Conservation (phyloP, 305 asterid species). For the Andrographis paniculata region DNA sequence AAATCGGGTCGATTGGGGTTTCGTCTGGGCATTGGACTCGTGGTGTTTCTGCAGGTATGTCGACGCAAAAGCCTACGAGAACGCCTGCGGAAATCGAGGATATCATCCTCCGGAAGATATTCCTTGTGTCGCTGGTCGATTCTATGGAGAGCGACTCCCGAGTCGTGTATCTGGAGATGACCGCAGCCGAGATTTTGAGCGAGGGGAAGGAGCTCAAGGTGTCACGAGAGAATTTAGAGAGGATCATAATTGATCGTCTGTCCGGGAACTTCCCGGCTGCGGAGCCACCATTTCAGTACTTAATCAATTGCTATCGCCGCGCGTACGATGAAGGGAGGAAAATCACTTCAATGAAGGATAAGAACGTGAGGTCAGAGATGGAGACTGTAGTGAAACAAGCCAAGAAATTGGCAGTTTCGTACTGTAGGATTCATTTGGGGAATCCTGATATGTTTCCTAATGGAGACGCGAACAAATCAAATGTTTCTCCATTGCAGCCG, state of each 20-base stretch:
- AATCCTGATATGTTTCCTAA: constrained; percentile 83
- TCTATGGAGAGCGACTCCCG: constrained; percentile 69
- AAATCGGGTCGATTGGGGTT: not conserved
- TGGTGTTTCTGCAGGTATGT: constrained; percentile 36
- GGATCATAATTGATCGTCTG: constrained; percentile 76
- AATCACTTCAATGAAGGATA: constrained; percentile 68
- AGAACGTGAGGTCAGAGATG: constrained; percentile 49
- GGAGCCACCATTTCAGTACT: constrained; percentile 71
- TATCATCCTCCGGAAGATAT: constrained; percentile 72
- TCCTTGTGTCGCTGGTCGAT: constrained; percentile 62
- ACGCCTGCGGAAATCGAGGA: constrained; percentile 88
- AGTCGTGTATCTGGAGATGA: constrained; percentile 56
- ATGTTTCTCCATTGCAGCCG: constrained; percentile 65
- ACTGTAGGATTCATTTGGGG: constrained; percentile 73
- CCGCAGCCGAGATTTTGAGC: constrained; percentile 86
- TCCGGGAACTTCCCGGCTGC: constrained; percentile 56
- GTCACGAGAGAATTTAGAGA: constrained; percentile 70
- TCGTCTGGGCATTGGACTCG: too few species aligned
- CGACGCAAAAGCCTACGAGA: constrained; percentile 53
- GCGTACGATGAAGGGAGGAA: constrained; percentile 78
- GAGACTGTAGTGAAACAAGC: constrained; percentile 66
- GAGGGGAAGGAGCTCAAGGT: constrained; percentile 70
- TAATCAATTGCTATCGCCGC: constrained; percentile 65
- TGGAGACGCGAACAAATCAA: constrained; percentile 31
- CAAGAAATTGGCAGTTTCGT: constrained; percentile 58